Base-by-base conservation (phyloP, 106 monocot genomes). In the Cymbidium sinense region DNA sequence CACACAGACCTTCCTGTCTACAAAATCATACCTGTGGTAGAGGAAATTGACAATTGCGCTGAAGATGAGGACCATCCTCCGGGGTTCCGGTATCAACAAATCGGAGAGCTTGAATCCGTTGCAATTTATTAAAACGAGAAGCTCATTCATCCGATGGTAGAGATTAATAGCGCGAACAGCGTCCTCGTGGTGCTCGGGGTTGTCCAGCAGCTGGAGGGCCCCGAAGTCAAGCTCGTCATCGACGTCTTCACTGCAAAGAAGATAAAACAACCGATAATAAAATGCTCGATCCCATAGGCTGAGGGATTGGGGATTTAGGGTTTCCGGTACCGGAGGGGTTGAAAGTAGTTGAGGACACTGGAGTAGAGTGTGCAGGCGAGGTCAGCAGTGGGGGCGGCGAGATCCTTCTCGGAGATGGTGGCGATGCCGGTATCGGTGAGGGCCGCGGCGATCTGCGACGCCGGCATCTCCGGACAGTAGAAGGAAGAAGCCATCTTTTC, bases 31-130 rank as follows among this genome's bases (percentile, higher is more conserved):
- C 95, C 90, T 90, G 84, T 92, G 79, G 55, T 77, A 81, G 20
- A 91, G 50, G 65, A 84, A 93, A 79, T 96, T 96, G 69, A 89
- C 81, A 58, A 96, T 31, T 35, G 82, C 50, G 77, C 91, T 91
- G 67, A 96, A 87, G 78, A 91, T 83, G n/a, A 74, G 79, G 9
- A 61, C 3, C 8, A 91, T 84, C 21, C 86, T 79, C 34, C 50
- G 81, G 7, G 84, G 70, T 4, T 91, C 86, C 25, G 93, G 93
- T 25, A 43, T 73, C 47, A 91, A 33, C 18, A 96, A 81, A 52
- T 96, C 93, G 13, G 70, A 55, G 18, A 96, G 82, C 1, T 34
- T 78, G 83, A 96, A 83, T 7, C 61, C 51, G 0, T 30, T 34
- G 74, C 67, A 80, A 23, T 70, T 58, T 44, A 93, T 84, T 30